A percentile compares a stretch with the other conserved stretches of the same genome.
phyloP scores from a whole-genome alignment of 257 asterid genomes.

The Penstemon eatonii region DNA sequence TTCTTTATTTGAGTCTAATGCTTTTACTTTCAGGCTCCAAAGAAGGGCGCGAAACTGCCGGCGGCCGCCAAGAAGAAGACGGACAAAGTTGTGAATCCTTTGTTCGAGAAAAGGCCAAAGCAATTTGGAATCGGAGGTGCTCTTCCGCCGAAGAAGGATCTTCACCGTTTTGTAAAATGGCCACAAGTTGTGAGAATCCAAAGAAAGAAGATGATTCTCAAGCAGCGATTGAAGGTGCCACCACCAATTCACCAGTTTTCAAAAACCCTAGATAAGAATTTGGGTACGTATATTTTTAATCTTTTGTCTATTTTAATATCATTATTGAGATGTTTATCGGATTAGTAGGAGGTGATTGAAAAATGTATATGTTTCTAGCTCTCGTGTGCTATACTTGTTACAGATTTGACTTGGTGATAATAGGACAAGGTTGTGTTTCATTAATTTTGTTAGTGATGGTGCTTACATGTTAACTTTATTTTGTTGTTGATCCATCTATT shows the following conservation, averaged over 20 bases:
- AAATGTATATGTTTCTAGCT: no score
- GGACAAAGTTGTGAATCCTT: conserved; percentile 47
- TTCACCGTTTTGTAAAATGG: conserved; percentile 56
- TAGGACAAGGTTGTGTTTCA: background rate
- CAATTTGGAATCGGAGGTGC: conserved; percentile 62
- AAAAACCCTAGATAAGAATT: conserved; percentile 49
- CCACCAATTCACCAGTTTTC: conserved; percentile 65
- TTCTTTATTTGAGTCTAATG: background rate
- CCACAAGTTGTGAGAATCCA: conserved; percentile 63
- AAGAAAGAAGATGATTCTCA: conserved; percentile 51
- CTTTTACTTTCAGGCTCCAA: conserved; percentile 45
- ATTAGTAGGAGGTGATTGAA: background rate
- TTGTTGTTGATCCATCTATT: background rate
- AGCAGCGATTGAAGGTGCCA: conserved; percentile 48
- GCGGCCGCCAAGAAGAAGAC: conserved; percentile 46
- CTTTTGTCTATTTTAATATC: background rate
- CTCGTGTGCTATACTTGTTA: no score
- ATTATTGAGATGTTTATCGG: background rate
- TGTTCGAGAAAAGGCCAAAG: conserved; percentile 57
- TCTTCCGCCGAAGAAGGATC: conserved; percentile 59
- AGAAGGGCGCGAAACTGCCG: conserved; percentile 52
- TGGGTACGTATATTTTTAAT: conserved; percentile 29
- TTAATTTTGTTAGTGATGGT: background rate
- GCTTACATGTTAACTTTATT: background rate
- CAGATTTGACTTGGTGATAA: background rate